Conservation (phyloP, 495 filamentous ascomycete species). For the Xylaria grammica region DNA sequence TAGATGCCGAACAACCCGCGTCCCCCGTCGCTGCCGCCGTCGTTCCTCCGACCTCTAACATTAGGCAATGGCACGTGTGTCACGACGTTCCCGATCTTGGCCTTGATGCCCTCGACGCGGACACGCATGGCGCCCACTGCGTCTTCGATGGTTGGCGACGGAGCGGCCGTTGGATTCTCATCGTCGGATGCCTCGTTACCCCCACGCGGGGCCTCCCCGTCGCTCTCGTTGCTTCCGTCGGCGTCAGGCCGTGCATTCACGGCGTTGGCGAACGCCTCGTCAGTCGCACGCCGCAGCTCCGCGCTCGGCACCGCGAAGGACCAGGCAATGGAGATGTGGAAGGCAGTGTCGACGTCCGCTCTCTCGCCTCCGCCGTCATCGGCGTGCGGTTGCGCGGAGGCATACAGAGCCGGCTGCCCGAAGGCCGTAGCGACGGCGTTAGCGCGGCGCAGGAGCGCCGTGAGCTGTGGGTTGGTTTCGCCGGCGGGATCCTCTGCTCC, state of each 20-base stretch:
- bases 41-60: constrained; percentile 29
- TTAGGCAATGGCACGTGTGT: constrained; percentile 56
- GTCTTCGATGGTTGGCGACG: constrained; percentile 18
- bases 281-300: constrained; percentile 41
- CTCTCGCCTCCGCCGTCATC: constrained; percentile 17
- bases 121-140: constrained; percentile 41
- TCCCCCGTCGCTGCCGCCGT: constrained; percentile 9
- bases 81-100: constrained; percentile 78
- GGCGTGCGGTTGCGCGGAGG: background rate
- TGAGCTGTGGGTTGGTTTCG: constrained; percentile 58
- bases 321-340: constrained; percentile 88
- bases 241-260: background rate
- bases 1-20: constrained; percentile 15
- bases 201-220: background rate
- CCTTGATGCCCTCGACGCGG: constrained; percentile 63
- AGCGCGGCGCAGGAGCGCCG: constrained; percentile 64
- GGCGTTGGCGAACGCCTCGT: constrained; percentile 28
- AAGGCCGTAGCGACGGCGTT: constrained; percentile 66
- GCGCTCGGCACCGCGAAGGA: constrained; percentile 55
- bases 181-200: background rate
- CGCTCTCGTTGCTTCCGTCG: background rate
- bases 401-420: constrained; percentile 77
- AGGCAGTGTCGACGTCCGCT: constrained; percentile 56
- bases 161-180: background rate
- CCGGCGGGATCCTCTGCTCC: background rate